Conservation (phyloP, 2,329 filamentous ascomycete genomes). For the Chaetoscypha palmicola region DNA sequence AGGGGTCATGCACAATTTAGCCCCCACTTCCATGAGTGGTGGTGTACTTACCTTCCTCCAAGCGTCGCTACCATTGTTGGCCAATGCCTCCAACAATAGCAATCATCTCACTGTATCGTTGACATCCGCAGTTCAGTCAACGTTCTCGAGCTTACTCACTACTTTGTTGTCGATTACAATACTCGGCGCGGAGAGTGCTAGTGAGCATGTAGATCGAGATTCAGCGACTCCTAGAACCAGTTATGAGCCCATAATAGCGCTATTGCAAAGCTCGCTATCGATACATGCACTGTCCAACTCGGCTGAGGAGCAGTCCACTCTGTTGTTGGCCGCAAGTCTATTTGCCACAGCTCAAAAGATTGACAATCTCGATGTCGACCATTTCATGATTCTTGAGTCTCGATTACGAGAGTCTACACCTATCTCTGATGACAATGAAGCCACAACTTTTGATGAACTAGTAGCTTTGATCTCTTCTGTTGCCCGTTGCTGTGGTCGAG, state of each 20-base stretch:
- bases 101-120: constrained; percentile 4
- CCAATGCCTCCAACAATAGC: constrained; percentile 1
- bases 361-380: not conserved
- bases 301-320: constrained; percentile 2
- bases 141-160: constrained; percentile 37
- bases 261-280: constrained; percentile 16
- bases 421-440: not conserved
- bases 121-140: constrained; percentile 28
- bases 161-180: constrained; percentile 35
- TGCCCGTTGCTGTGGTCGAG: constrained; percentile 41
- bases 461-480: constrained; percentile 38
- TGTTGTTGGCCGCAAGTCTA: constrained; percentile 22
- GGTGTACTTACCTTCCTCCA: constrained; percentile 35
- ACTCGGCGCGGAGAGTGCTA: constrained; percentile 16
- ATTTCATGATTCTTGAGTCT: not conserved
- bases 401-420: constrained; percentile 2
- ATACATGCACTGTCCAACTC: constrained; percentile 3
- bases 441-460: constrained; percentile 14
- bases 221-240: not conserved
- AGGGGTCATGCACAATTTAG: constrained; percentile 32
- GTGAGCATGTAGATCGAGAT: not conserved
- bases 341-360: constrained; percentile 5
- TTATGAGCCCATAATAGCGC: constrained; percentile 11
- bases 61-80: constrained; percentile 30
- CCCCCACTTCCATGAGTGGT: constrained; percentile 27